Evolutionary conservation across 768 basidiomycete species (phyloP), one percentile per base, ranked within the genome.

Genomic region (Naganishia randhawae): DNA sequence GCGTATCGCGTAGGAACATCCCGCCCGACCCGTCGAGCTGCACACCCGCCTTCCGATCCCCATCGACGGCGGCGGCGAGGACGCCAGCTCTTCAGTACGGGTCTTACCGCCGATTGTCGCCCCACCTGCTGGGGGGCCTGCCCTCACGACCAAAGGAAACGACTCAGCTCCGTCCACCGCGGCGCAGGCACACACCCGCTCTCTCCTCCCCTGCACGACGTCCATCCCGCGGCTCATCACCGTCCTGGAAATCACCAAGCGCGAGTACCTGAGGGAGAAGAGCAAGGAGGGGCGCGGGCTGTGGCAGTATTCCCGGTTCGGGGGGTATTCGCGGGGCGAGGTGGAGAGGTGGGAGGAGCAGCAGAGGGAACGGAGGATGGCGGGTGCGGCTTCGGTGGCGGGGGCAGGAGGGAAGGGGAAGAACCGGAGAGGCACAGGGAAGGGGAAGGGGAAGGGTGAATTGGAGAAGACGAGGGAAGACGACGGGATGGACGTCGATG

Each of bases 201-300:
- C 64, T 31, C 68, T 76, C 8, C 69, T 73, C 16, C 68, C 72
- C 16, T 72, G 73, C 25, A 76, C 74, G 1, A 64, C 80, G 0
- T 76, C 81, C 9, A 83, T 86, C 5, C 86, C 89, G 0, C 85
- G 88, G 0, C 83, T 94, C 9, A 82, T 93, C 41, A 86, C 87
- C 0, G 88, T 91, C 3, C 87, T 86, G 0, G 91, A 94, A 78
- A 89, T 92, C 66, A 85, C 91, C 73, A 92, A 92, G 74, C 85
- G 91, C 31, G 89, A 91, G 75, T 91, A 86, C 74, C 63, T 54
- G 27, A 16, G n/a, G 41, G 19, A 50, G 7, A 65, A 45, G 1
- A 25, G 64, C 7, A 42, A 45, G 16, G 37, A 63, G 41, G 50
- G 69, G 2, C 68, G 69, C 50, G 68, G 69, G 17, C 67, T 78